Percentiles rank a stretch among this genome's conserved stretches.
Evolutionary conservation across 495 filamentous ascomycete species (phyloP).

Genomic region (Lepidopterella palustris): DNA sequence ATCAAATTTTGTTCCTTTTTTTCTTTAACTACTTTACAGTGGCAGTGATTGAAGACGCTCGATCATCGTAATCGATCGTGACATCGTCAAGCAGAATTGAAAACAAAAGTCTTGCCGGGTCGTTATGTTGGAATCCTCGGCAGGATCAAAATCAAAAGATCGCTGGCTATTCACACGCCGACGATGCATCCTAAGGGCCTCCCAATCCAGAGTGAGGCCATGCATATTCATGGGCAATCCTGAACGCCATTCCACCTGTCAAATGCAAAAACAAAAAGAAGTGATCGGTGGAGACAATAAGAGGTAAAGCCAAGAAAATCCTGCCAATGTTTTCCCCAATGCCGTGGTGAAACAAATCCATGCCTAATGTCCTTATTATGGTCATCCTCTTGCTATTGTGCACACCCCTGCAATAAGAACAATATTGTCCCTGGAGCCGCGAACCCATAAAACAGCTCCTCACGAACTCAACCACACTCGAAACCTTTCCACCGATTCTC

Average conservation of each 20-base stretch:
- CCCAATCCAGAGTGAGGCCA: not conserved
- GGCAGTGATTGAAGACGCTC: not conserved
- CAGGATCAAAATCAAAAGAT: not conserved
- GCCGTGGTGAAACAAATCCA: not conserved
- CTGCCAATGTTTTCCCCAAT: not conserved
- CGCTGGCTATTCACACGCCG: not conserved
- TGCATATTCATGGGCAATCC: not conserved
- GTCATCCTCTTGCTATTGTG: not conserved
- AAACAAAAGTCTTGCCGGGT: not conserved
- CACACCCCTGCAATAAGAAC: not conserved
- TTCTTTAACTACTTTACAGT: not conserved
- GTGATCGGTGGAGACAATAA: not conserved
- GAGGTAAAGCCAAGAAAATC: not conserved
- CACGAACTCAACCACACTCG: not conserved
- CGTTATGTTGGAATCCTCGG: not conserved
- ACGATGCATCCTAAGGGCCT: not conserved
- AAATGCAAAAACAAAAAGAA: not conserved
- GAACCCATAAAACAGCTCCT: not conserved
- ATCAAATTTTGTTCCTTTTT: not conserved
- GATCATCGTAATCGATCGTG: not conserved
- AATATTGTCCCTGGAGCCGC: not conserved
- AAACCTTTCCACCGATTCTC: too few relatives aligned
- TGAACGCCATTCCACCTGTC: not conserved
- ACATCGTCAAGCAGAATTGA: not conserved
- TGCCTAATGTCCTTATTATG: not conserved